These are phyloP conservation scores for Collybiopsis confluens DNA, from an alignment of 768 basidiomycete species.

Conservation along the genomic window DNA sequence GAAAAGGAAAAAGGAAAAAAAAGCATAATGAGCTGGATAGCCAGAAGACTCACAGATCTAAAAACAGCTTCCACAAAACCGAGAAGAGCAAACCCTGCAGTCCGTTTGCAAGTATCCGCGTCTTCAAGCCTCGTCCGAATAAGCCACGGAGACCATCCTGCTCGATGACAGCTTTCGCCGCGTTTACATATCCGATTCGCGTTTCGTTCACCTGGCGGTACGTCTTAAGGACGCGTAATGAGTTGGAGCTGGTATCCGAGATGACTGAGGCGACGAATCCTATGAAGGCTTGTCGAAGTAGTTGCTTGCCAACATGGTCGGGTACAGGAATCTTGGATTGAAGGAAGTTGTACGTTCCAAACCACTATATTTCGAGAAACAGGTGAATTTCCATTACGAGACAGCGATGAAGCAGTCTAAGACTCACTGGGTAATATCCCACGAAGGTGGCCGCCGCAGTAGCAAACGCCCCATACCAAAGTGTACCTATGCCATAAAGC, in stretches of 20 bases:
- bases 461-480: constrained; percentile 91
- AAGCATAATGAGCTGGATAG: too few species aligned
- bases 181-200: constrained; percentile 73
- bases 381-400: too few species aligned
- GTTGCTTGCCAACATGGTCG: constrained; percentile 48
- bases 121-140: constrained; percentile 87
- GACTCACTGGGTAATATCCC: constrained; percentile 77
- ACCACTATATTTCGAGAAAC: constrained; percentile 52
- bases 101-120: constrained; percentile 85
- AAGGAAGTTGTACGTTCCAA: constrained; percentile 81
- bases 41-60: constrained; percentile 72
- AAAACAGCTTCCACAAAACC: constrained; percentile 85
- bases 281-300: constrained; percentile 82
- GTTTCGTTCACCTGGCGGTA: constrained; percentile 89
- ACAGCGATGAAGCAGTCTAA: too few species aligned
- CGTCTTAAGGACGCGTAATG: constrained; percentile 89
- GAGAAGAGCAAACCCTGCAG: constrained; percentile 90
- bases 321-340: constrained; percentile 56
- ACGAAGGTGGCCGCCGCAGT: constrained; percentile 94
- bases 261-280: constrained; percentile 84
- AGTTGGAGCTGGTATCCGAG: constrained; percentile 86
- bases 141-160: constrained; percentile 75
- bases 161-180: constrained; percentile 72
- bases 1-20: too few species aligned
- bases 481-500: constrained; percentile 66